Base-by-base conservation (phyloP, 164 flowering plant species). In the Piper longum region DNA sequence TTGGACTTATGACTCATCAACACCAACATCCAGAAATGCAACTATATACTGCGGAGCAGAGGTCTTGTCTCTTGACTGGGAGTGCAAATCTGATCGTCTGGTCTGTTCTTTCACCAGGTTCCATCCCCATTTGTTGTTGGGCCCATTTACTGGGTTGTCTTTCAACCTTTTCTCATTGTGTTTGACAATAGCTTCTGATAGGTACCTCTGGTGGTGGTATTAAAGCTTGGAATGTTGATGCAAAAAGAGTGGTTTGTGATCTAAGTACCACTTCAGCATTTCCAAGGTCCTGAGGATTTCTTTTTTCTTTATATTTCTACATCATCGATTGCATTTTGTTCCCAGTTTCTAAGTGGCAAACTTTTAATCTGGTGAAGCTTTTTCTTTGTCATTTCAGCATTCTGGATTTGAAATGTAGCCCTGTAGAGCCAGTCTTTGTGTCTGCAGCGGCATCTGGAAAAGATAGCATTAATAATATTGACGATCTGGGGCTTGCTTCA, bases 151-250 rank as follows among this genome's bases (percentile, higher is more conserved):
- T 36, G 68, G 62, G 39, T 12, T 43, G 43, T 14, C 52, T 62
- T 71, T 19, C 73, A 54, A 67, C 51, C 12, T 59, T 65, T 63
- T 74, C 55, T 71, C 39, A 62, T 79, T 77, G 66, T 65, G 74
- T 67, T 78, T 77, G 71, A 73, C 62, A 69, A 73, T 81, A 92
- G 98, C 91, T 89, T 75, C 89, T 92, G 72, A 89, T 92, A 69
- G 98, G 96, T 69, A 89, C 96, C 70, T 86, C 89, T 72, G 82
- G 84, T 83, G 89, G 91, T 43, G 90, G 96, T 67, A 83, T 92
- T 66, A 92, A 92, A 78, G 96, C 98, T 67, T 92, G 98, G 98
- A 92, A 92, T 79, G 98, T 83, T 69, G 98, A 92, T 82, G 95
- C 98, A 66, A 92, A 92, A 78, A 82, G 96, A 77, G 98, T 92